Base-by-base conservation (phyloP, 768 basidiomycete species). In the Jaapia argillacea region DNA sequence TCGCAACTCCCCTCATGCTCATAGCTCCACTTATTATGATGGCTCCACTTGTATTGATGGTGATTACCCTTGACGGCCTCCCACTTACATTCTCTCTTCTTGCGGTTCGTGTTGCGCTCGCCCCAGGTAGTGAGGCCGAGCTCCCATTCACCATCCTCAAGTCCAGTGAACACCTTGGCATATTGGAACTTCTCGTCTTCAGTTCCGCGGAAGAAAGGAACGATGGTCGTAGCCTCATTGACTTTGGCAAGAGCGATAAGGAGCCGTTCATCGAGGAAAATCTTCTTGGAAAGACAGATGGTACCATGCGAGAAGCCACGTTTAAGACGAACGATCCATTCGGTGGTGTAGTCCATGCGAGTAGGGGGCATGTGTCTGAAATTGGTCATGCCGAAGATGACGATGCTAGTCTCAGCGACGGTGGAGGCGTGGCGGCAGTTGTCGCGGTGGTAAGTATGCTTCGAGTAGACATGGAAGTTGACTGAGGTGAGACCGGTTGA, bases 1-100 rank as follows among this genome's bases (percentile, higher is more conserved):
- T 39, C 25, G 10, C 22, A 6, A 4, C n/a, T 41, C 18, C 27
- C 49, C 26, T 46, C 25, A 35, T 51, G 43, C 21, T 33, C 16
- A 24, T 53, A 41, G n/a, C 37, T 41, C 53, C 52, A 51, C 20
- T 50, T 47, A 39, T 54, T 49, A 22, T 26, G 20, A 45, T 54
- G 40, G n/a, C 48, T 43, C 53, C 53, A 54, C 12, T 42, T 40
- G 27, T 42, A 54, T 35, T 54, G 40, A 2, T 27, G 4, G 5
- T 21, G 2, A 4, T 28, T 14, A n/a, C 22, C 38, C 12, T 16
- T 41, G 41, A 38, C 31, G 41, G 41, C 35, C 52, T 45, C 42
- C 6, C 4, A 7, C 22, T 10, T 23, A n/a, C n/a, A n/a, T n/a
- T n/a, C n/a, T n/a, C n/a, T n/a, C n/a, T n/a, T n/a, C n/a, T n/a